Conservation (phyloP, 2,329 filamentous ascomycete species). For the Alternaria novae-zelandiae region DNA sequence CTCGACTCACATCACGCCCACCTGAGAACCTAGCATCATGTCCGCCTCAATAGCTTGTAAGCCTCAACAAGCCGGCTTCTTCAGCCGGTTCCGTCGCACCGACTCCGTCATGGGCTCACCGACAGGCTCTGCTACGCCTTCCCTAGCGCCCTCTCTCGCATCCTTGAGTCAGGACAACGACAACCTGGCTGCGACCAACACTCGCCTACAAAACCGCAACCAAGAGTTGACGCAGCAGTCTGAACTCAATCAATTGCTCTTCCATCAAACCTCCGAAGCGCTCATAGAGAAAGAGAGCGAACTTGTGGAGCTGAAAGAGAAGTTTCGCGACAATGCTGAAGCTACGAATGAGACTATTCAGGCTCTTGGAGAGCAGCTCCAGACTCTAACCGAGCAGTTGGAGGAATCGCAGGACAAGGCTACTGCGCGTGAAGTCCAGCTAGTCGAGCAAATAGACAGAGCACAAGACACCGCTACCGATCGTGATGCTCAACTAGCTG, state of each 20-base stretch:
- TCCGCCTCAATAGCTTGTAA: neutral
- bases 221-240: neutral
- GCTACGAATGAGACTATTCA: neutral
- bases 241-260: neutral
- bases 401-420: neutral
- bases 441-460: too few species aligned
- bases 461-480: neutral
- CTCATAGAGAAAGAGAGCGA: neutral
- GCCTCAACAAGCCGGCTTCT: neutral
- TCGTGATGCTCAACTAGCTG: neutral
- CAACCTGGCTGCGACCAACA: neutral
- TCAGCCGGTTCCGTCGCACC: neutral
- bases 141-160: neutral
- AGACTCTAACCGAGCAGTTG: neutral
- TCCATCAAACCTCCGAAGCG: neutral
- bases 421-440: neutral
- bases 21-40: neutral
- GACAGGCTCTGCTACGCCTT: neutral
- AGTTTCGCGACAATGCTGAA: neutral
- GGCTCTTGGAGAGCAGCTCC: neutral
- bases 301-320: neutral
- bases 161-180: neutral
- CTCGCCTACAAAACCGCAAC: neutral
- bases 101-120: neutral
- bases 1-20: neutral